Base-by-base conservation (phyloP, 2,329 filamentous ascomycete genomes). In the Colletotrichum phormii region DNA sequence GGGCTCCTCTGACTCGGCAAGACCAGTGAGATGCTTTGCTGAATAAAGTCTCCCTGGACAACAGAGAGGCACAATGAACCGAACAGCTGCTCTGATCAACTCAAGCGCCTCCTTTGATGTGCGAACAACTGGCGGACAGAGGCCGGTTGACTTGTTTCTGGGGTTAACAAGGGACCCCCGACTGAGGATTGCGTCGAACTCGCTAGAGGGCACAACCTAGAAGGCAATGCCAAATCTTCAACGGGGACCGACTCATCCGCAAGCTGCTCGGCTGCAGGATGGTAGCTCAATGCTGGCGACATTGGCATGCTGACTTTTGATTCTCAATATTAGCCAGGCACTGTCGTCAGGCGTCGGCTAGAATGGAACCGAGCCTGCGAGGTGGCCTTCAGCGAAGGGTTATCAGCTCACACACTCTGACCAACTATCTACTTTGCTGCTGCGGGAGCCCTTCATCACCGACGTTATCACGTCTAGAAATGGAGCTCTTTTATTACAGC, bases 31-130 rank as follows among this genome's bases (percentile, higher is more conserved):
- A 58, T 31, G 37, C 53, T 18, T 53, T 26, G 63, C 63, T 33
- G 57, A 42, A 46, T 51, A 11, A 37, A 55, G 29, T 37, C 18
- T 42, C 64, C 24, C 54, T 35, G 3, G 46, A 24, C 29, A 29
- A 26, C 29, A 35, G 31, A 60, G 55, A 24, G 49, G 31, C 18
- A 18, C 42, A 22, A n/a, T 22, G 51, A 64, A 59, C 60, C 60
- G 67, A 53, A 18, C 53, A 58, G 53, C 58, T 35, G 59, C 46
- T 24, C 66, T 18, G 18, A 29, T 18, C 9, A 49, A 54, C 62
- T 54, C 42, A 46, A 53, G 62, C 51, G 69, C 66, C 65, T 64
- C 70, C 58, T 60, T 60, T 51, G 58, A 68, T 22, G 35, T 71
- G 64, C 53, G 64, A 53, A 59, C 64, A 72, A 29, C 49, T 72